Base-by-base conservation (phyloP, 495 filamentous ascomycete genomes). In the Hypomontagnella submonticulosa region DNA sequence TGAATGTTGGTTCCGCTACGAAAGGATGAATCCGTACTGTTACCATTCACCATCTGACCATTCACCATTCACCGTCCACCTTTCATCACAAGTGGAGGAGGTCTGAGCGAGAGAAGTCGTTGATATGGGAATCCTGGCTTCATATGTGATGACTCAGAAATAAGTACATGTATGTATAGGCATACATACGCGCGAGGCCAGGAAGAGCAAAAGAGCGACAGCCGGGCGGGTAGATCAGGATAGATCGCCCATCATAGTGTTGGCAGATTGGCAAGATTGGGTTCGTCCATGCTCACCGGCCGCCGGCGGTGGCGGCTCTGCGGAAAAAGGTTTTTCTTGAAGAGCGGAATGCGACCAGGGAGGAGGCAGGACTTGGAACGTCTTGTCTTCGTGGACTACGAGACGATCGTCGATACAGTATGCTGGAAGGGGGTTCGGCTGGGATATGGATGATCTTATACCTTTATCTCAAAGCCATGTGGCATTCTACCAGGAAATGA, bases 221-320 rank as follows among this genome's bases (percentile, higher is more conserved):
- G 27, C 20, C 18, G 44, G 30, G 42, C 64, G 53, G 64, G 64
- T 67, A 67, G 64, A 59, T 63, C 47, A 58, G 58, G 58, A 48
- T 62, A 57, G 64, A 67, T 67, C 64, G 37, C 23, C 23, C 34
- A 43, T 61, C 46, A 43, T 52, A 27, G 49, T 53, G 18, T 18
- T 58, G 33, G 16, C 47, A 34, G 7, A 43, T 47, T 27, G 23
- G 23, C 23, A 27, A 27, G 23, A 27, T 27, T 27, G 16, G 37
- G 20, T 55, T 52, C 52, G 51, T 66, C 62, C 30, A 49, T 46
- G 57, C 51, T 61, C 33, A 42, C 19, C 33, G 27, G 6, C 36
- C 19, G 41, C 11, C 16, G 43, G 20, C 12, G 47, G 58, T 49
- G 64, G 64, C 64, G 64, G 64, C 64, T 67, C 58, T 67, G 63